These are phyloP conservation scores for Paecilomyces variotii DNA, from an alignment of 2,329 filamentous ascomycete genomes.

Conservation along the genomic window DNA sequence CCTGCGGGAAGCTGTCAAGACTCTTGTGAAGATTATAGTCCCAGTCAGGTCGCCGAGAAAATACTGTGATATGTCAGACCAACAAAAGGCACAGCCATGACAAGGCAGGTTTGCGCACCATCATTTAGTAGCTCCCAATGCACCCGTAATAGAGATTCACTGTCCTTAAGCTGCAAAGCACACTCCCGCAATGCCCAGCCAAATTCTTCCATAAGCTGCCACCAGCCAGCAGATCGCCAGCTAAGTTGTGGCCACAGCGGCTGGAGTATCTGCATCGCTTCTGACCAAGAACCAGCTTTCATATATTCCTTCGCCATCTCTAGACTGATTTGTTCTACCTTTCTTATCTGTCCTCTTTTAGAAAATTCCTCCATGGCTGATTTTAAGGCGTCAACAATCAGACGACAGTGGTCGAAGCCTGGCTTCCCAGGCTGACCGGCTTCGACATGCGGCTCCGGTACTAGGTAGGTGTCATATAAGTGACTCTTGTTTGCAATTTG, in stretches of 20 bases:
- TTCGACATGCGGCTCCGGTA: conserved; percentile 51
- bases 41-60: conserved; percentile 26
- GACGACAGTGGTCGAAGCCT: conserved; percentile 44
- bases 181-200: conserved; percentile 48
- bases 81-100: conserved; percentile 4
- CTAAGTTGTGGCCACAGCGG: conserved; percentile 48
- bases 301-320: conserved; percentile 50
- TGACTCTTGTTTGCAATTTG: conserved; percentile 46
- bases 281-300: conserved; percentile 40
- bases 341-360: conserved; percentile 44
- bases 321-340: conserved; percentile 47
- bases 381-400: conserved; percentile 43
- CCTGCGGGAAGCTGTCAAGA: conserved; percentile 30
- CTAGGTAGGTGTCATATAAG: conserved; percentile 54
- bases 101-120: conserved; percentile 16
- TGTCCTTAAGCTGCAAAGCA: conserved; percentile 38
- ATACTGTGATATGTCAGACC: conserved; percentile 18
- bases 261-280: conserved; percentile 44
- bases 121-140: conserved; percentile 49
- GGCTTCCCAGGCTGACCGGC: conserved; percentile 34
- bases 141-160: conserved; percentile 43
- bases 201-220: conserved; percentile 46
- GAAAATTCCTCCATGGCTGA: conserved; percentile 44
- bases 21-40: conserved; percentile 42
- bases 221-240: conserved; percentile 57